Conservation (phyloP, 352 stramenopile species). For the Globisporangium emineosum region DNA sequence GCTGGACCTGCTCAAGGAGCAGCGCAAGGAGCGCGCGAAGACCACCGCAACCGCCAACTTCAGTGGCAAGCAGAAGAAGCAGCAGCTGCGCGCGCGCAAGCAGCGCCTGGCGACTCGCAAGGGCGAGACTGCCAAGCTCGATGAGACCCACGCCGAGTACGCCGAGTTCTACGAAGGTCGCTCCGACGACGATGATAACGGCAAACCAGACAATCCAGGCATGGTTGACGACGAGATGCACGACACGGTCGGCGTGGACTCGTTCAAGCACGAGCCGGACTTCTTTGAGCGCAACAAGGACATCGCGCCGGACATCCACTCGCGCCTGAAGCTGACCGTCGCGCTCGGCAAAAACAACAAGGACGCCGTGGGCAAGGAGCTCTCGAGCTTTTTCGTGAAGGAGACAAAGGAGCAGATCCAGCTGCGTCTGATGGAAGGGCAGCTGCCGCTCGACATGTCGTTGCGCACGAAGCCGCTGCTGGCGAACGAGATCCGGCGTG, state of each 20-base stretch:
- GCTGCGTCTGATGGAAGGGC: constrained; percentile 79
- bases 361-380: constrained; percentile 74
- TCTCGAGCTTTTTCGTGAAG: constrained; percentile 86
- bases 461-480: constrained; percentile 56
- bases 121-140: constrained; percentile 47
- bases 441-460: constrained; percentile 54
- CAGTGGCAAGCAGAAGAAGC: constrained; percentile 86
- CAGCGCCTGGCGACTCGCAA: constrained; percentile 65
- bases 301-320: constrained; percentile 59
- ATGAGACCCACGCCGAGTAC: constrained; percentile 42
- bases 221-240: constrained; percentile 21
- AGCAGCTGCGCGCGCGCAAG: constrained; percentile 79
- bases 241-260: constrained; percentile 30
- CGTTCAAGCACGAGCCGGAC: constrained; percentile 48
- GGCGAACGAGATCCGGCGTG: constrained; percentile 51
- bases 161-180: constrained; percentile 51
- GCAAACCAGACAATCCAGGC: constrained; percentile 13
- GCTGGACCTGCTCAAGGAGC: constrained; percentile 72
- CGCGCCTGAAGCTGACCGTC: constrained; percentile 74
- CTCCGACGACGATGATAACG: constrained; percentile 23
- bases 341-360: constrained; percentile 83
- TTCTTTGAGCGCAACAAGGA: constrained; percentile 73
- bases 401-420: constrained; percentile 88
- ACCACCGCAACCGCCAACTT: constrained; percentile 56
- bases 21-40: constrained; percentile 74